phyloP scores from a whole-genome alignment of 805 yeast species.

The Teunomyces cretensis region DNA sequence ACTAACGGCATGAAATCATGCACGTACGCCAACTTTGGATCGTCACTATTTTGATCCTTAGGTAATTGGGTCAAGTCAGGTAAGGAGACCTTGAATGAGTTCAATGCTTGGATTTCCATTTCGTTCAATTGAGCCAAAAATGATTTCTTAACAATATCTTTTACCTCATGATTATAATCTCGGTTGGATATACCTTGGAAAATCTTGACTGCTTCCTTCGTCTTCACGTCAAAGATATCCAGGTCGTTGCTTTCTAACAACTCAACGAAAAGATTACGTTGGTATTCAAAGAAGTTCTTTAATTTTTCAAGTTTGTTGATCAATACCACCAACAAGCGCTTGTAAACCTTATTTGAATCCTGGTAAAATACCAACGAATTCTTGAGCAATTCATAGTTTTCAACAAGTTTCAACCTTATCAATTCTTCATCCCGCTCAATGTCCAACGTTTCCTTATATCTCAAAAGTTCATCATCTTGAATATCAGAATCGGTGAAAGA shows the following conservation, averaged over 20 bases:
- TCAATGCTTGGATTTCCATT: constrained; percentile 2
- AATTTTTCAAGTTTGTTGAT: constrained; percentile 39
- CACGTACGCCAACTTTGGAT: constrained; percentile 14
- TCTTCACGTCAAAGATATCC: constrained; percentile 19
- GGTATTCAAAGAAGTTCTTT: constrained; percentile 39
- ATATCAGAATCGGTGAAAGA: constrained; percentile 20
- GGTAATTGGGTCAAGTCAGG: background rate
- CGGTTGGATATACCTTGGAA: constrained; percentile 24
- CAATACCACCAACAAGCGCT: constrained; percentile 26
- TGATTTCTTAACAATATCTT: constrained; percentile 22
- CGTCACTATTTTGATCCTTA: background rate
- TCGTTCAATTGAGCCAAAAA: constrained; percentile 7
- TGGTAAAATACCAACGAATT: constrained; percentile 33
- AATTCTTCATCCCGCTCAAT: constrained; percentile 32
- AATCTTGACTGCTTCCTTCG: constrained; percentile 27
- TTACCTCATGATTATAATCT: constrained; percentile 30
- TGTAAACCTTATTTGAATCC: constrained; percentile 36
- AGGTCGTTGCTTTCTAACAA: constrained; percentile 16
- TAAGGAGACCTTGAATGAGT: background rate
- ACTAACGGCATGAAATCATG: constrained; percentile 45
- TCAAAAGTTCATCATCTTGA: constrained; percentile 29
- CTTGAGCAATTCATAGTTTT: constrained; percentile 33
- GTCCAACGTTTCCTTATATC: constrained; percentile 18
- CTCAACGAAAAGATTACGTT: constrained; percentile 26
- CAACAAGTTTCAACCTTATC: constrained; percentile 28